Percentiles rank a stretch among this genome's conserved stretches.
phyloP scores from a whole-genome alignment of 129 eudicot species.

The Flaveria sonorensis region DNA sequence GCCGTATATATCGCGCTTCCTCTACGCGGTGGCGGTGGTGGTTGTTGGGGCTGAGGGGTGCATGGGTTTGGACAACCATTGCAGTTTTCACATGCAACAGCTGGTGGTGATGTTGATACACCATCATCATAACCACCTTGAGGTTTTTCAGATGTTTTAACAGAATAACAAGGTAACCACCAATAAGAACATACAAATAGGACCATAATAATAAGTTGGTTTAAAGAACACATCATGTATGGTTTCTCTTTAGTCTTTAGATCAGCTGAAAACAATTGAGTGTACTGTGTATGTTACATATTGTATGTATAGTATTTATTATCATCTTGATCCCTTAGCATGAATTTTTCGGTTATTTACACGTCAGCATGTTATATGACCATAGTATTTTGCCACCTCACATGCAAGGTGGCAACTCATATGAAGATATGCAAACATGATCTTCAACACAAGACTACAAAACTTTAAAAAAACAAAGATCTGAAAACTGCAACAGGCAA shows the following conservation, averaged over 20 bases:
- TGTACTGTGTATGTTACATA: background rate
- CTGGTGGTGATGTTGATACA: slow-evolving; percentile 9
- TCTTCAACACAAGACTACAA: slow-evolving; percentile 14
- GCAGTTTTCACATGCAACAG: slow-evolving; percentile 40
- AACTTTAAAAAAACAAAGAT: background rate
- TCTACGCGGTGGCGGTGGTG: slow-evolving; percentile 39
- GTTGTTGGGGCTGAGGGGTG: slow-evolving; percentile 29
- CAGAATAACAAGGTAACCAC: slow-evolving; percentile 16
- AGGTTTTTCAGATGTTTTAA: slow-evolving; percentile 25
- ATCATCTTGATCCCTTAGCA: slow-evolving; percentile 3
- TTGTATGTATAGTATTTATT: slow-evolving; percentile 1
- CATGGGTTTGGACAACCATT: slow-evolving; percentile 42
- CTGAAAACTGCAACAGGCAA: background rate
- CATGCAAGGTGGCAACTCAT: slow-evolving; percentile 35
- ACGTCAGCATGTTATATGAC: slow-evolving; percentile 21
- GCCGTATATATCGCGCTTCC: slow-evolving; percentile 37
- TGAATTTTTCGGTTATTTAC: slow-evolving; percentile 25
- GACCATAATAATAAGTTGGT: background rate
- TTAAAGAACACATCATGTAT: slow-evolving; percentile 26
- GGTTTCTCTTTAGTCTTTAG: background rate
- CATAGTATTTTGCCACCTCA: slow-evolving; percentile 23
- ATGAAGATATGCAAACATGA: slow-evolving; percentile 18
- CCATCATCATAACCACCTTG: slow-evolving; percentile 40
- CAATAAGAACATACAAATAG: slow-evolving; percentile 18
- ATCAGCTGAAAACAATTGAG: background rate